Conservation (phyloP, 306 rosid genomes). For the Malus asiatica region DNA sequence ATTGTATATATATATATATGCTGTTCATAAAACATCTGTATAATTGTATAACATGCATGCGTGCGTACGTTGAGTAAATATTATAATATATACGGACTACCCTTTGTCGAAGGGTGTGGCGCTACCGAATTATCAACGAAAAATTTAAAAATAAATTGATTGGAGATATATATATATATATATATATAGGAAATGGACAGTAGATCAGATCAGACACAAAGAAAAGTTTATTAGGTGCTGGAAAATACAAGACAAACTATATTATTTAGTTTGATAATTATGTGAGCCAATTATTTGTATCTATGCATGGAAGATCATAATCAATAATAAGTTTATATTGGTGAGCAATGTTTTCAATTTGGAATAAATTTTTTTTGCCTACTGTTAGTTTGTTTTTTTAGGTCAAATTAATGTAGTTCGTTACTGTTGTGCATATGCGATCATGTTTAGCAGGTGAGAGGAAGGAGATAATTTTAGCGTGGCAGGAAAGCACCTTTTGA, state of each 20-base stretch:
- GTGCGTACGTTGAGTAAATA: not conserved
- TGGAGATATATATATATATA: too few relatives aligned
- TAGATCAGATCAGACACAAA: not conserved
- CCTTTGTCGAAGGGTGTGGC: not conserved
- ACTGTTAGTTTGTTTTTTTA: too few relatives aligned
- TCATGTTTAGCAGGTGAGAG: too few relatives aligned
- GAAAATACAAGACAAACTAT: not conserved
- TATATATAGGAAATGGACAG: not conserved
- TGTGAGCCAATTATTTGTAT: slow-evolving; percentile 5
- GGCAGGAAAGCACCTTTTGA: too few relatives aligned
- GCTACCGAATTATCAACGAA: not conserved
- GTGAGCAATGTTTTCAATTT: not conserved
- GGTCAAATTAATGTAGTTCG: too few relatives aligned
- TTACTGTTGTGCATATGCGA: too few relatives aligned
- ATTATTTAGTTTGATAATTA: slow-evolving; percentile 1
- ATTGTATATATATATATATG: too few relatives aligned
- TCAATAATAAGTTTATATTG: too few relatives aligned
- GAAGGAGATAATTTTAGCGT: too few relatives aligned
- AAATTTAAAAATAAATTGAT: too few relatives aligned
- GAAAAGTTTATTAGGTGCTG: not conserved
- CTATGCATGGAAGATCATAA: too few relatives aligned
- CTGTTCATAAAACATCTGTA: not conserved
- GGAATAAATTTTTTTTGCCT: not conserved
- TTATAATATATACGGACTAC: too few relatives aligned
- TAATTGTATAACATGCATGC: not conserved